These are phyloP conservation scores for Xylogone sp. DNA, from an alignment of 2,329 filamentous ascomycete species.

Conservation along the genomic window DNA sequence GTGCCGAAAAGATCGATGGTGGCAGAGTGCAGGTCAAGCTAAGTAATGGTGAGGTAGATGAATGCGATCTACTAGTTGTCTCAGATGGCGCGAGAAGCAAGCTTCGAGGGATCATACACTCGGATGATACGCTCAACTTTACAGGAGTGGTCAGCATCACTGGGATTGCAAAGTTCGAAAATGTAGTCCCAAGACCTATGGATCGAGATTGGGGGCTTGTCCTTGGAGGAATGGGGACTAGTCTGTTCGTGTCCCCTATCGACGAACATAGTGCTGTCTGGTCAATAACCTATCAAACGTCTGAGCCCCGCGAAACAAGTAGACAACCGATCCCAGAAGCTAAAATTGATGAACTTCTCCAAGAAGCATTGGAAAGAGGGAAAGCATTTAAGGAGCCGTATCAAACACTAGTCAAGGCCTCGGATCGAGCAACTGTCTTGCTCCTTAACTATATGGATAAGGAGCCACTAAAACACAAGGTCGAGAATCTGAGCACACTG, in stretches of 20 bases:
- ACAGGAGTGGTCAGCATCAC: conserved; percentile 35
- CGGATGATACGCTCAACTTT: conserved; percentile 35
- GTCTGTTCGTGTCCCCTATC: conserved; percentile 41
- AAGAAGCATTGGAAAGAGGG: conserved; percentile 30
- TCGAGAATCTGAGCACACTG: conserved; percentile 9
- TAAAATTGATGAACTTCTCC: conserved; percentile 26
- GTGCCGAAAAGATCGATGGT: conserved; percentile 11
- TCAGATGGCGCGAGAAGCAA: conserved; percentile 42
- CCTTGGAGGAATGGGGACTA: conserved; percentile 34
- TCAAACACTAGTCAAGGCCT: conserved; percentile 33
- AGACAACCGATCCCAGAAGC: conserved; percentile 8
- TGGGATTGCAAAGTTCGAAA: conserved; percentile 34
- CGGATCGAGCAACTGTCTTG: conserved; percentile 33
- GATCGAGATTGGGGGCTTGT: conserved; percentile 38
- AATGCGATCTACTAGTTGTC: conserved; percentile 40
- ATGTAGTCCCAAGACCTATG: conserved; percentile 28
- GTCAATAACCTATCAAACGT: conserved; percentile 35
- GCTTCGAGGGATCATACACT: conserved; percentile 34
- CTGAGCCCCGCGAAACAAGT: conserved; percentile 10
- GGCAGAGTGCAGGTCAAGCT: conserved; percentile 14
- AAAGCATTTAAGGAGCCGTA: conserved; percentile 36
- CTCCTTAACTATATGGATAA: conserved; percentile 42
- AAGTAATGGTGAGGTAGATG: conserved; percentile 20
- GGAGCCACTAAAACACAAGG: conserved; percentile 35
- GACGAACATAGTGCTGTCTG: conserved; percentile 38